Evolutionary conservation across 129 eudicot species (phyloP).

Genomic region (Tagetes erecta): DNA sequence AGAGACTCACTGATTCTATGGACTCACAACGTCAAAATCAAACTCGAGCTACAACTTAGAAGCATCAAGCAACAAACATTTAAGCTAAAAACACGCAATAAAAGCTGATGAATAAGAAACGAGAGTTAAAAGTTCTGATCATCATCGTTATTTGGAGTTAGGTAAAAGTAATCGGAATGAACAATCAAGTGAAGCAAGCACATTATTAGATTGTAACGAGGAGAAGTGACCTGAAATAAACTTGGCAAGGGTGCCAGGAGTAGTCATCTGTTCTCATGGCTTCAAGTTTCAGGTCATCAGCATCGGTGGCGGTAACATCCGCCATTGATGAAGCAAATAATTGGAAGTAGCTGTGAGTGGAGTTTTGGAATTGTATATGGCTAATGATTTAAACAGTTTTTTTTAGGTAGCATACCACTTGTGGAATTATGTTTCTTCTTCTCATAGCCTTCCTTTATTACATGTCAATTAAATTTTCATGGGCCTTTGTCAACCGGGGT

Average conservation of each 20-base stretch:
- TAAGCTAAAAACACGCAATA: not conserved
- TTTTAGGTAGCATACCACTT: slow-evolving; percentile 10
- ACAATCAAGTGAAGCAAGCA: slow-evolving; percentile 9
- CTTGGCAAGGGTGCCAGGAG: slow-evolving; percentile 74
- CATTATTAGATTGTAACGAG: not conserved
- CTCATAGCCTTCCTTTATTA: too few relatives aligned
- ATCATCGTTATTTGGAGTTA: not conserved
- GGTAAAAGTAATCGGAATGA: not conserved
- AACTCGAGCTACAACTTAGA: slow-evolving; percentile 9
- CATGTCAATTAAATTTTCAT: too few relatives aligned
- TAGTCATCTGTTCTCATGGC: slow-evolving; percentile 55
- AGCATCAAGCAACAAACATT: slow-evolving; percentile 9
- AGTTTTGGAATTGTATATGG: slow-evolving; percentile 3
- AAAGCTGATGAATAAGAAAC: not conserved
- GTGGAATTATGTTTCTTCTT: not conserved
- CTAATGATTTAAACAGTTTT: slow-evolving; percentile 28
- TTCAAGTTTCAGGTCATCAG: slow-evolving; percentile 52
- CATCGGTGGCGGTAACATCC: slow-evolving; percentile 18
- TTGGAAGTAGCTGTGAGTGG: slow-evolving; percentile 27
- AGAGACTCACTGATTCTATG: not conserved
- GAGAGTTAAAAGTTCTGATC: not conserved
- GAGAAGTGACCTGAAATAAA: slow-evolving; percentile 43
- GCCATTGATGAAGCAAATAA: slow-evolving; percentile 30
- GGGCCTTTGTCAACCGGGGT: too few relatives aligned
- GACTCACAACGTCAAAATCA: slow-evolving; percentile 13